Conservation (phyloP, 108 stramenopile genomes). For the Nitzschia palea region DNA sequence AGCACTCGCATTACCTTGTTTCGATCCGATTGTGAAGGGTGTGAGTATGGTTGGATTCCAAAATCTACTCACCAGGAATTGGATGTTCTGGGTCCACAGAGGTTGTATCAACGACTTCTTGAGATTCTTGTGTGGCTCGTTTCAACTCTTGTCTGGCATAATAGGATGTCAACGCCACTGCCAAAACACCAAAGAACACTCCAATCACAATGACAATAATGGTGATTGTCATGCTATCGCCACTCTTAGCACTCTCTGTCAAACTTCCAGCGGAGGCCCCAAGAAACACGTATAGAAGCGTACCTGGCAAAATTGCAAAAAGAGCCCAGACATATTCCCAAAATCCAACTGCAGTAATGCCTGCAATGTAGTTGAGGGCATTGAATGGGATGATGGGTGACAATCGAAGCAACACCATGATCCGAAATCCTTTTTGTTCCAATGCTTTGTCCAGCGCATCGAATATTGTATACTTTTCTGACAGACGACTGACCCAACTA, state of each 20-base stretch:
- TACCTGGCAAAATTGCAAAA: conserved; percentile 75
- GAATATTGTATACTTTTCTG: conserved; percentile 50
- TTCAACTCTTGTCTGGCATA: conserved; percentile 75
- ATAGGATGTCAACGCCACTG: conserved; percentile 55
- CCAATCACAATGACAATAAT: conserved; percentile 54
- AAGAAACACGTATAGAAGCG: conserved; percentile 69
- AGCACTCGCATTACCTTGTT: neutral
- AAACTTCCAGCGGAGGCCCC: conserved; percentile 72
- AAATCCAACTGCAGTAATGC: conserved; percentile 46
- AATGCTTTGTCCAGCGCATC: conserved; percentile 61
- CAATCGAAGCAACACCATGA: conserved; percentile 51
- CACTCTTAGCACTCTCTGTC: conserved; percentile 42
- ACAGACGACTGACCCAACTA: conserved; percentile 43
- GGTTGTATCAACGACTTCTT: too few species aligned
- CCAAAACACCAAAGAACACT: conserved; percentile 59
- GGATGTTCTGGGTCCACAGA: too few species aligned
- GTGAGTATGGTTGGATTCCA: neutral
- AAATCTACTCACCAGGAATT: too few species aligned
- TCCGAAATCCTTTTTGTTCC: conserved; percentile 58
- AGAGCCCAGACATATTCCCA: conserved; percentile 45
- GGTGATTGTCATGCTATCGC: conserved; percentile 33
- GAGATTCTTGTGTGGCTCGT: conserved; percentile 25
- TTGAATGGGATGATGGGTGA: conserved; percentile 65
- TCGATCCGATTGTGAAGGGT: neutral
- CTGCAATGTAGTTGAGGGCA: conserved; percentile 54